Conservation (phyloP, 169 alveolate species). For the Ichthyophthirius multifiliis region DNA sequence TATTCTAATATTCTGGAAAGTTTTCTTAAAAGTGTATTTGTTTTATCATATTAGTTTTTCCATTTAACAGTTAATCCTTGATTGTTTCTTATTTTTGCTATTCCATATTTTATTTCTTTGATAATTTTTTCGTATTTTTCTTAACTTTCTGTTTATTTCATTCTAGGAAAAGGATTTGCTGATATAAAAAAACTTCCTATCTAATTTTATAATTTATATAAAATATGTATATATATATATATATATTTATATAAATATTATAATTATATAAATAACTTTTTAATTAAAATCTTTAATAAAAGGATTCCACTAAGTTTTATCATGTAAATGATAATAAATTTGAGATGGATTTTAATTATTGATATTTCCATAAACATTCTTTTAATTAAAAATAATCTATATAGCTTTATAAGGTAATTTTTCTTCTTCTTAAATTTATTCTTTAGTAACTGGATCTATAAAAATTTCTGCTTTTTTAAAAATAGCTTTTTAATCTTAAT, state of each 20-base stretch:
- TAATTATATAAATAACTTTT: not conserved
- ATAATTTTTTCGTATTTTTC: not conserved
- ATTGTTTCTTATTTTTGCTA: not conserved
- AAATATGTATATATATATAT: not conserved
- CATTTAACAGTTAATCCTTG: not conserved
- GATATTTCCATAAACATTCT: conserved; percentile 59
- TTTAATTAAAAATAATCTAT: conserved; percentile 56
- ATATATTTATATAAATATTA: no score
- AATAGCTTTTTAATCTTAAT: conserved; percentile 1
- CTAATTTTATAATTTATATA: not conserved
- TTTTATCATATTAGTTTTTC: not conserved
- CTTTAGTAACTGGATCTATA: conserved; percentile 5
- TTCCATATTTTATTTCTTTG: not conserved
- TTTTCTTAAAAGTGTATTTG: not conserved
- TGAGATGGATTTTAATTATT: conserved; percentile 41
- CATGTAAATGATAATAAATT: conserved; percentile 51
- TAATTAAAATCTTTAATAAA: conserved; percentile 11
- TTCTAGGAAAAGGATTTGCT: not conserved
- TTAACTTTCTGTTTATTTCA: not conserved
- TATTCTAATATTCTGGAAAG: not conserved
- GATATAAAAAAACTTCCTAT: not conserved
- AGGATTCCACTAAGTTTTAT: conserved; percentile 48
- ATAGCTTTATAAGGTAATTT: conserved; percentile 47
- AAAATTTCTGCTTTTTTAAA: not conserved
- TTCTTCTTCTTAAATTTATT: not conserved